These are phyloP conservation scores for Tetrapisispora taiwanensis DNA, from an alignment of 805 yeast species.

Conservation along the genomic window DNA sequence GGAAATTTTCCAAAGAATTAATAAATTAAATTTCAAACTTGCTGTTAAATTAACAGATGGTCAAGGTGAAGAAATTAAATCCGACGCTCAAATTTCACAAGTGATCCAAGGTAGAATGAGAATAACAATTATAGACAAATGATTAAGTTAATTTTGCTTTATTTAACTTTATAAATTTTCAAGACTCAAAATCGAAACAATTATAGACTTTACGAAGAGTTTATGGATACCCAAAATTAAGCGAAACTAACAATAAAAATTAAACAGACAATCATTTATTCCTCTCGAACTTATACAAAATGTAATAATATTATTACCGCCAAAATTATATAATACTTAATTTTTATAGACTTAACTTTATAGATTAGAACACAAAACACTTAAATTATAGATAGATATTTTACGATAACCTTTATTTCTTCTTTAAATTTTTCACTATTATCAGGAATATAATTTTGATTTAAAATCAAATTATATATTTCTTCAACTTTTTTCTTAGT, in stretches of 20 bases:
- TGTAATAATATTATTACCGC: neutral
- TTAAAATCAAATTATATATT: constrained; percentile 13
- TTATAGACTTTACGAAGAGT: neutral
- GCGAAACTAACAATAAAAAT: neutral
- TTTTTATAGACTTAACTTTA: constrained; percentile 1
- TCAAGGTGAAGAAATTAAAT: constrained; percentile 27
- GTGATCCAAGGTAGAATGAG: constrained; percentile 30
- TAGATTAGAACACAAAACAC: neutral
- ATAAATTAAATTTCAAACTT: constrained; percentile 29
- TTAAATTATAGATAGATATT: constrained; percentile 1
- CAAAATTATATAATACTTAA: neutral
- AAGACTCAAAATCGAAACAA: neutral
- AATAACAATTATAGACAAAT: constrained; percentile 29
- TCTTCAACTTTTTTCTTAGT: constrained; percentile 14
- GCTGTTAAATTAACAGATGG: constrained; percentile 28
- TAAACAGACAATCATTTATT: neutral
- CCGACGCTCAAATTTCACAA: constrained; percentile 26
- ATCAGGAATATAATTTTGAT: constrained; percentile 17
- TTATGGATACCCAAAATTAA: neutral
- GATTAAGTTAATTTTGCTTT: constrained; percentile 5
- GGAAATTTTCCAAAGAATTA: constrained; percentile 43
- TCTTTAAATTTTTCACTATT: neutral
- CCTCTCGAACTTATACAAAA: neutral
- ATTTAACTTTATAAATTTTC: neutral
- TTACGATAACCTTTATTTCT: neutral